Percentiles rank a stretch among this genome's conserved stretches.
Conservation (phyloP, 2,329 filamentous ascomycete genomes). For the Anisogramma anomala region DNA sequence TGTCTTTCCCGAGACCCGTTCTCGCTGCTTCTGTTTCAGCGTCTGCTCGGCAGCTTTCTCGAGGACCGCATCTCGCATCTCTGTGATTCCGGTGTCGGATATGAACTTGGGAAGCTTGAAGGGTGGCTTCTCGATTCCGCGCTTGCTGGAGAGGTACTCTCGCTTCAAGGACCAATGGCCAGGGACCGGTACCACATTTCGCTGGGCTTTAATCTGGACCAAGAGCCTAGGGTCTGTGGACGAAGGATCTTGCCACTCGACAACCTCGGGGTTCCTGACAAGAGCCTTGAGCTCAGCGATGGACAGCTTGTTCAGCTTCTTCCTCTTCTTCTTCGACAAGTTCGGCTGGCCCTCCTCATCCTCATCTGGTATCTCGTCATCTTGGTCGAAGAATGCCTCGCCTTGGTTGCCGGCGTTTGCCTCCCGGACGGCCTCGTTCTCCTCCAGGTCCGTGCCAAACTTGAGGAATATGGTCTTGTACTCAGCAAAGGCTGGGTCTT, state of each 20-base stretch:
- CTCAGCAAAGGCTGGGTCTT: constrained; percentile 70
- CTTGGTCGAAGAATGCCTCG: constrained; percentile 71
- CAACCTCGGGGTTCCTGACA: constrained; percentile 81
- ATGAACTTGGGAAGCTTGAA: constrained; percentile 95
- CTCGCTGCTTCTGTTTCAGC: constrained; percentile 89
- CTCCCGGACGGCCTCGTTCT: constrained; percentile 53
- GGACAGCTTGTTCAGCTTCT: constrained; percentile 81
- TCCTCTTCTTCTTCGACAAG: constrained; percentile 89
- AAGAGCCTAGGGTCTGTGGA: constrained; percentile 80
- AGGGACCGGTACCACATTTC: constrained; percentile 92
- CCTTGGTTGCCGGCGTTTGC: constrained; percentile 64
- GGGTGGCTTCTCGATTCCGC: constrained; percentile 88
- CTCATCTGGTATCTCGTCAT: constrained; percentile 77
- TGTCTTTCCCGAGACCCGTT: constrained; percentile 90
- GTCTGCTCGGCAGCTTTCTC: constrained; percentile 91
- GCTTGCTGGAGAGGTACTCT: constrained; percentile 93
- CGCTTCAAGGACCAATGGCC: constrained; percentile 91
- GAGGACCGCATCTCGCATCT: constrained; percentile 93
- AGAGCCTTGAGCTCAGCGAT: constrained; percentile 91
- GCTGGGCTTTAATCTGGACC: constrained; percentile 87
- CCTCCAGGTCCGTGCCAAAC: constrained; percentile 57
- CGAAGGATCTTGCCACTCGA: constrained; percentile 95
- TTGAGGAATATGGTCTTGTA: constrained; percentile 74
- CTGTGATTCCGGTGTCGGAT: constrained; percentile 89
- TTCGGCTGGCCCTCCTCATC: constrained; percentile 62